These are phyloP conservation scores for Neostapfia colusana DNA, from an alignment of 176 grass and related monocot species.

Conservation along the genomic window DNA sequence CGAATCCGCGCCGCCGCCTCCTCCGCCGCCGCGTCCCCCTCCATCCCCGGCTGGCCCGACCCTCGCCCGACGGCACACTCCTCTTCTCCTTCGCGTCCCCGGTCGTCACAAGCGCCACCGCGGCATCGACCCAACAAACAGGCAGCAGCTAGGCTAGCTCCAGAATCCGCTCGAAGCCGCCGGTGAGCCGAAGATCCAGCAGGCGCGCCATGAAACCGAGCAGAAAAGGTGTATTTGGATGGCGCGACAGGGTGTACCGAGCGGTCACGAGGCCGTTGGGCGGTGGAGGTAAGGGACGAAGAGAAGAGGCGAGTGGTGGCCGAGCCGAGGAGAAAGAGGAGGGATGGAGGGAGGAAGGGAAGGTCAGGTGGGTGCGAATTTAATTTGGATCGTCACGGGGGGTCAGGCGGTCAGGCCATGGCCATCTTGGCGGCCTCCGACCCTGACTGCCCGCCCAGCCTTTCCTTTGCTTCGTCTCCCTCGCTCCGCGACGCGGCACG, in stretches of 20 bases:
- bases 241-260: neutral
- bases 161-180: neutral
- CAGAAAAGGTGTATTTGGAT: too few species aligned
- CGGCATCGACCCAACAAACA: slow-evolving; percentile 5
- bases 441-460: slow-evolving; percentile 1
- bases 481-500: neutral
- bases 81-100: neutral
- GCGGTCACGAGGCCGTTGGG: neutral
- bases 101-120: slow-evolving; percentile 1
- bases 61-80: too few species aligned
- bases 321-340: neutral
- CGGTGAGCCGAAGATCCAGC: neutral
- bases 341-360: neutral
- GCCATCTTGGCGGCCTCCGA: neutral
- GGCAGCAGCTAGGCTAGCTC: too few species aligned
- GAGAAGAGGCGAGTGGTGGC: neutral
- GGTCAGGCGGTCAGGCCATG: too few species aligned
- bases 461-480: neutral
- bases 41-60: slow-evolving; percentile 22
- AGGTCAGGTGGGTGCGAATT: slow-evolving; percentile 33
- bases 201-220: neutral
- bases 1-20: slow-evolving; percentile 51
- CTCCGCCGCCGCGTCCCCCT: slow-evolving; percentile 42
- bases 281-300: neutral
- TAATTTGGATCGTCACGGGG: slow-evolving; percentile 11